phyloP scores from a whole-genome alignment of 1,284 basidiomycete genomes.

The Vanrija pseudolonga region DNA sequence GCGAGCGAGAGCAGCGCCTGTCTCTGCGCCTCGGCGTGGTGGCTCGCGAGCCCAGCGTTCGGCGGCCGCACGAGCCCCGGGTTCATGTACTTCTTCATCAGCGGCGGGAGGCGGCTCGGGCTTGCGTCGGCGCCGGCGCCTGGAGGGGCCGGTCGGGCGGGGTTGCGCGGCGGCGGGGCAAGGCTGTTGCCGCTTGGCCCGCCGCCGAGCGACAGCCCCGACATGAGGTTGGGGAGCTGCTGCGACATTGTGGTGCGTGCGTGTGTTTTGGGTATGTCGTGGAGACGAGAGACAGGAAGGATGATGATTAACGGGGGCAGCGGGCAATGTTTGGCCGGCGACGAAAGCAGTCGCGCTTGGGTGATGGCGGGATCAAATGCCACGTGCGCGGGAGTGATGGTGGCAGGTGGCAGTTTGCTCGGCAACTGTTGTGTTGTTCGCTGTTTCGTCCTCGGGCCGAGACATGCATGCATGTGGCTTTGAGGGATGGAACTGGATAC shows the following conservation, averaged over 20 bases:
- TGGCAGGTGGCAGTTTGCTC: too few species aligned
- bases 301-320: too few species aligned
- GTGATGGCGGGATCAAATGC: too few species aligned
- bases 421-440: too few species aligned
- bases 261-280: not conserved
- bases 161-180: not conserved
- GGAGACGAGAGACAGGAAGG: too few species aligned
- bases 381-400: too few species aligned
- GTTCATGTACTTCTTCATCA: conserved; percentile 51
- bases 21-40: conserved; percentile 25
- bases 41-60: conserved; percentile 35
- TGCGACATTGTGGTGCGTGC: conserved; percentile 7
- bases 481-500: too few species aligned
- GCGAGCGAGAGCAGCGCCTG: conserved; percentile 41
- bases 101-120: conserved; percentile 37
- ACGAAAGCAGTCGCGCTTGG: not conserved
- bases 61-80: conserved; percentile 40
- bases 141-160: not conserved
- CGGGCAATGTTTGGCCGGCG: not conserved
- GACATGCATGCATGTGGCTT: too few species aligned
- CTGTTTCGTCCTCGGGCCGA: too few species aligned
- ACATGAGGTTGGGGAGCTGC: conserved; percentile 10
- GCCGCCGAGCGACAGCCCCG: conserved; percentile 6
- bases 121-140: not conserved
- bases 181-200: not conserved